Conservation (phyloP, 495 filamentous ascomycete species). For the Platismatia glauca region DNA sequence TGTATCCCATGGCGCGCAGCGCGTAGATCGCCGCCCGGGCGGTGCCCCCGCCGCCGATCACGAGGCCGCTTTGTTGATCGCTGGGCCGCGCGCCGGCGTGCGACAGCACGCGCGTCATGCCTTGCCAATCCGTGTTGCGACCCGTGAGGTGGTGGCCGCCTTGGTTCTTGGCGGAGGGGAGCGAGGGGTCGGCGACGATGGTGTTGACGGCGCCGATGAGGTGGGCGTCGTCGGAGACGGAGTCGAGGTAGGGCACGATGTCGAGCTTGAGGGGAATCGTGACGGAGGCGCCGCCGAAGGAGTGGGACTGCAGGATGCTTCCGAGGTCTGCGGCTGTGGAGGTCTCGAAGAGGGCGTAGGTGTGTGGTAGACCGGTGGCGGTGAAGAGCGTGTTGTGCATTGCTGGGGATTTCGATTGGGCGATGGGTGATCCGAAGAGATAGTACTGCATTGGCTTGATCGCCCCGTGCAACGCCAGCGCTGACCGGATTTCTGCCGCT, state of each 20-base stretch:
- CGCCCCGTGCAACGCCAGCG: conserved; percentile 68
- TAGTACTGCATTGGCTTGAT: conserved; percentile 71
- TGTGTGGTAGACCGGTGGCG: conserved; percentile 74
- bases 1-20: conserved; percentile 68
- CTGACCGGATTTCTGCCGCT: conserved; percentile 75
- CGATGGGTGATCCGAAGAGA: conserved; percentile 78
- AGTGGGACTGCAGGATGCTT: conserved; percentile 55
- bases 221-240: conserved; percentile 65
- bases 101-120: conserved; percentile 77
- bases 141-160: conserved; percentile 54
- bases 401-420: conserved; percentile 69
- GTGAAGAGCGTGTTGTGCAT: conserved; percentile 82
- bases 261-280: conserved; percentile 93
- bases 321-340: conserved; percentile 53
- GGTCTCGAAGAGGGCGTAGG: conserved; percentile 76
- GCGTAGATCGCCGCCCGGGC: conserved; percentile 87
- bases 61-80: conserved; percentile 47
- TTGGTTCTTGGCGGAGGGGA: conserved; percentile 20
- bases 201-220: conserved; percentile 95
- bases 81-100: conserved; percentile 51
- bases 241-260: conserved; percentile 73
- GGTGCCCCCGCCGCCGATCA: conserved; percentile 87
- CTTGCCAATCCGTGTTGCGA: conserved; percentile 94
- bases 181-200: conserved; percentile 49
- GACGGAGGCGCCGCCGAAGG: conserved; percentile 89